Evolutionary conservation across 2,329 filamentous ascomycete genomes (phyloP), one percentile per base, ranked within the genome.

Genomic region (Phaeosphaeria sp.): DNA sequence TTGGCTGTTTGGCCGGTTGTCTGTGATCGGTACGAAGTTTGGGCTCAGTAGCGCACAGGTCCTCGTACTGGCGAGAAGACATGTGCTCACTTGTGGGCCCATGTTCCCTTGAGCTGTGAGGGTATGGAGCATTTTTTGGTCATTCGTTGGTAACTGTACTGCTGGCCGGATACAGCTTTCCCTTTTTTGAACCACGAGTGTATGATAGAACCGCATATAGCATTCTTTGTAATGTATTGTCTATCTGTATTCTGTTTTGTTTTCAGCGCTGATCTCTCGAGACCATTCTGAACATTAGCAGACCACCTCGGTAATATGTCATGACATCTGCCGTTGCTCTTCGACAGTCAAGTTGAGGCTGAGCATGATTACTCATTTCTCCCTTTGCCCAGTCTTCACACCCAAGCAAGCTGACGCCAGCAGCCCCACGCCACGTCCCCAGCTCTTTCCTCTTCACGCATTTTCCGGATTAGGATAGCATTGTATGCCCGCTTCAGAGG

Each of bases 1-100:
- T 33, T 79, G 77, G 77, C 56, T 79, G 2, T 62, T 66, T 1
- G 72, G 73, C 17, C 67, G 76, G 17, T 61, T 79, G n/a, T 68
- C 65, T 13, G 61, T 71, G 27, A 78, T 79, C 21, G 77, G 76
- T 0, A 71, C 59, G 0, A 67, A 65, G 57, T 80, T 77, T 58
- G 77, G 77, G 3, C 63, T 79, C 17, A 74, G 63, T 44, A 69
- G 66, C 51, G 73, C 72, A 1, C 75, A 77, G 53, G 68, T 78
- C 2, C 54, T 77, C 17, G 70, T 75, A 0, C 58, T 77, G 20
- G 76, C 76, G 2, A 62, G 72, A 25, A 57, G 72, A 43, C 74
- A 76, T 45, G 67, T 76, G n/a, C 65, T 77, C 24, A 75, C 71
- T 3, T 76, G 74, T 42, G 72, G 74, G 3, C 74, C 74, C 2